These are phyloP conservation scores for Sonneratia caseolaris DNA, from an alignment of 345 rosid species.

Conservation along the genomic window DNA sequence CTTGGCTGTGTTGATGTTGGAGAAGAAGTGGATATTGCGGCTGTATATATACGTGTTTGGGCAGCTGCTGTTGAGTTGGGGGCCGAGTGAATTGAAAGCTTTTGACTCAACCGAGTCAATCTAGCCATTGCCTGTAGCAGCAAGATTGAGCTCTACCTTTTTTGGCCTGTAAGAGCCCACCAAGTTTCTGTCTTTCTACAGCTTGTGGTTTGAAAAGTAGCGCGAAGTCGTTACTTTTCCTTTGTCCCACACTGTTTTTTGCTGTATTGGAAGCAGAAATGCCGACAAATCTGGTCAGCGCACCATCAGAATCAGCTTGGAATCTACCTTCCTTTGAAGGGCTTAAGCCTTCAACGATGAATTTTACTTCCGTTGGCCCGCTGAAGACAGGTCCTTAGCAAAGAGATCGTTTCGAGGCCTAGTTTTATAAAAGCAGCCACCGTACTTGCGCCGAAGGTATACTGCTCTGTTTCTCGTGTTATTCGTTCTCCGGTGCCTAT, in stretches of 20 bases:
- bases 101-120: constrained; percentile 6
- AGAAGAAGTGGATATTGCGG: not conserved
- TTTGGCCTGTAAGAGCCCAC: not conserved
- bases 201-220: not conserved
- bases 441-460: constrained; percentile 89
- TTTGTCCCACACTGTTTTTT: not conserved
- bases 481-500: not conserved
- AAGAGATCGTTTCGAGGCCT: constrained; percentile 36
- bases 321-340: constrained; percentile 50
- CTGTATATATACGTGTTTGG: not conserved
- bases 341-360: constrained; percentile 44
- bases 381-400: constrained; percentile 24
- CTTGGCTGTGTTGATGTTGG: not conserved
- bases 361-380: constrained; percentile 37
- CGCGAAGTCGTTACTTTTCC: not conserved
- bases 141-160: not conserved
- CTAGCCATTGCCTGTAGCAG: too few species aligned
- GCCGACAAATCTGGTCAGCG: constrained; percentile 61
- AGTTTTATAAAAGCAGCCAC: constrained; percentile 71
- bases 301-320: constrained; percentile 46
- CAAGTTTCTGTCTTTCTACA: not conserved
- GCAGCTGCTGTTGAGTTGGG: not conserved
- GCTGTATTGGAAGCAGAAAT: constrained; percentile 20
- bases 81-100: not conserved
- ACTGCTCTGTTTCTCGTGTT: not conserved